Evolutionary conservation across 2,329 filamentous ascomycete genomes (phyloP), one percentile per base, ranked within the genome.

Genomic region (Monosporascus sp.): DNA sequence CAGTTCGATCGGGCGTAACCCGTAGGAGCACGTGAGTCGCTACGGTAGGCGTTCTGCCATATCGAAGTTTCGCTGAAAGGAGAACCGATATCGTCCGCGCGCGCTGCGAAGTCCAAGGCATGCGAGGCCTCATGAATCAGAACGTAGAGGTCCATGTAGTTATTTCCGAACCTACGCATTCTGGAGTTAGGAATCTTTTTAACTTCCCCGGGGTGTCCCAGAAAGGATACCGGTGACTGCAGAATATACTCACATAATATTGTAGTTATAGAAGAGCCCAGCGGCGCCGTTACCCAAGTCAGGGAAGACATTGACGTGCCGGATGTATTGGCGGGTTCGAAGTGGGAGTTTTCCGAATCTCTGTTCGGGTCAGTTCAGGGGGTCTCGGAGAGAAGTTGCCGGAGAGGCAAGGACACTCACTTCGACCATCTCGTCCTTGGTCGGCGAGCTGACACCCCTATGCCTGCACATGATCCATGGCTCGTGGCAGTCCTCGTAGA

Each of bases 381-480:
- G 15, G 60, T 50, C 2, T 51, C 43, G 11, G 64, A 35, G 11
- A 9, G 14, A 35, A 14, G 31, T 35, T 35, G 53, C 48, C 61
- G 53, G 35, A 57, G 60, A 52, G 64, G 60, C 2, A 64, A 57
- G 48, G 63, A 67, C 18, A 50, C 50, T 49, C 45, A 56, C 51
- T 41, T 62, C 59, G 14, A 63, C 57, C 58, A 69, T 65, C 24
- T 60, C 56, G 3, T 48, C 44, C 50, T 63, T 48, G 54, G 50
- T 57, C n/a, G 61, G 52, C 1, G 54, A 50, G 9, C 64, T 55
- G 43, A 46, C 43, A 35, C 63, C 53, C 44, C 58, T 62, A 54
- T 68, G 65, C 1, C 67, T 58, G 50, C 67, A 70, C 44, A 70
- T 62, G 49, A 63, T 59, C 67, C 67, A 70, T 24, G 59, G 52